Base-by-base conservation (phyloP, 345 rosid species). In the Eucalyptus camaldulensis region DNA sequence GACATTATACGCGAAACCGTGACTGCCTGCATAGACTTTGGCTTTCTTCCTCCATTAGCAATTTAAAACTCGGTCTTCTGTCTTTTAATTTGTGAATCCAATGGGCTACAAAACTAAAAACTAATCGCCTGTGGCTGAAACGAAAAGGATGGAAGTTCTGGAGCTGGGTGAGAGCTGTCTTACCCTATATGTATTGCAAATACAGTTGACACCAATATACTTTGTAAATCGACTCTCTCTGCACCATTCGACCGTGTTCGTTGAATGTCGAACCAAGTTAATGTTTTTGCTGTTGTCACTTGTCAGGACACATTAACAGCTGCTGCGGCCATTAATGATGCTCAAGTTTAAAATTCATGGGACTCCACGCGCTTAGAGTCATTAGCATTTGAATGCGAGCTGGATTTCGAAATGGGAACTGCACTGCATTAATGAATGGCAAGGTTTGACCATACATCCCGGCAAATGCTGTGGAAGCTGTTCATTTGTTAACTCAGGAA, bases 1-100 rank as follows among this genome's bases (percentile, higher is more conserved):
- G 96, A 94, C 83, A 93, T 95, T 17, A 86, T 95, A 69, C 89
- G 56, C 29, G 94, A 96, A 88, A 92, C 98, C 50, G 89, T 95
- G 51, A 85, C 87, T 50, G 89, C 92, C 60, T 94, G 95, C 87
- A 86, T 90, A 12, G 89, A 87, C 87, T 91, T 69, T 50, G 93
- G 94, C 58, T 93, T 95, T 88, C 93, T 94, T 33, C 89, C 95
- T 53, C 87, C 88, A 1, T 50, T 62, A 43, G 80, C 40, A 72
- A 17, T 49, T 47, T 29, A 21, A 40, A 40, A 76, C 83, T 40
- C 2, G 83, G 27, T 76, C 3, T 21, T 37, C 83, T 40, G 47
- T 37, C 22, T 40, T 40, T 6, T 47, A 76, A 76, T 21, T 21
- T 37, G 83, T 21, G 29, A 21, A 76, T 40, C 47, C 45, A 76